Percentiles rank a stretch among this genome's conserved stretches.
Evolutionary conservation across 2,329 filamentous ascomycete species (phyloP).

Genomic region (Camillea tinctor): DNA sequence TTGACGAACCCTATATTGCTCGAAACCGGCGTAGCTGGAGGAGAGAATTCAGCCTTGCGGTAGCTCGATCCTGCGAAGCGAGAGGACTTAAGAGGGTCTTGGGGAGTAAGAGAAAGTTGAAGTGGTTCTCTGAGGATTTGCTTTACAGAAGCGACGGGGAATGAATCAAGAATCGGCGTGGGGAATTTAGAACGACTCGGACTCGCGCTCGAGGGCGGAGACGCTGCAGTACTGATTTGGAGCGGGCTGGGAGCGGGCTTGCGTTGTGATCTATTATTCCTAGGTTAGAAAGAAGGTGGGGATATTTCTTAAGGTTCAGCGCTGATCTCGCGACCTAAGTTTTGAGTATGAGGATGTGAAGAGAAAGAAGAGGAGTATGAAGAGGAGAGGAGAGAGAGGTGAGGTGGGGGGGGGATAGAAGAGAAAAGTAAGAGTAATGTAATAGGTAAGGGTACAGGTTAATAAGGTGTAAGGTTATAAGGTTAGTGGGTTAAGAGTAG

Average conservation of each 20-base stretch:
- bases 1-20: conserved; percentile 14
- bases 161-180: conserved; percentile 27
- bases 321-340: conserved; percentile 24
- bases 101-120: conserved; percentile 8
- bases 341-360: conserved; percentile 8
- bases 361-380: too few species aligned
- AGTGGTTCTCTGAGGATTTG: conserved; percentile 10
- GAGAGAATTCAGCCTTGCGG: conserved; percentile 19
- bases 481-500: too few species aligned
- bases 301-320: conserved; percentile 34
- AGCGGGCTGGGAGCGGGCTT: conserved; percentile 51
- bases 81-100: conserved; percentile 8
- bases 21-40: conserved; percentile 22
- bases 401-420: too few species aligned
- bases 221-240: conserved; percentile 42
- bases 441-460: too few species aligned
- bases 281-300: conserved; percentile 18
- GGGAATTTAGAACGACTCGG: conserved; percentile 38
- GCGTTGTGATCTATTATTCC: conserved; percentile 44
- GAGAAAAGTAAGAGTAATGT: too few species aligned
- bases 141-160: conserved; percentile 25
- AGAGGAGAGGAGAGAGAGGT: too few species aligned
- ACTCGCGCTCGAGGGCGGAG: conserved; percentile 43
- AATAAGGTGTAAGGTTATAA: too few species aligned
- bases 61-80: conserved; percentile 9